Percentiles rank a stretch among this genome's conserved stretches.
Evolutionary conservation across 2,329 filamentous ascomycete species (phyloP).

Genomic region (Fusarium penzigii): DNA sequence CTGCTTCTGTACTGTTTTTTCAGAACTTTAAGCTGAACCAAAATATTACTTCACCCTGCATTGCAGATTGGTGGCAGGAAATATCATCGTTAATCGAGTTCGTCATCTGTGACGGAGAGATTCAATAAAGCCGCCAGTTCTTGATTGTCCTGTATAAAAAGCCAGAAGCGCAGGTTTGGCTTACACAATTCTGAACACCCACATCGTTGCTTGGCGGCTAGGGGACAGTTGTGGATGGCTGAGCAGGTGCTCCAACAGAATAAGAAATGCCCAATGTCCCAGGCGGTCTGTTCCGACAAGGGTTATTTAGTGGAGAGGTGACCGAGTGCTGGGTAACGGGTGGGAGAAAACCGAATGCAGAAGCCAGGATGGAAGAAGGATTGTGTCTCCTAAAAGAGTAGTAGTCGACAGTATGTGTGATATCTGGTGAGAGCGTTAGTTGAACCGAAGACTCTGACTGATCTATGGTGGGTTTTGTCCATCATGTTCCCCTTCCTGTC

Average conservation of each 20-base stretch:
- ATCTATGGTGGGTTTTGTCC: no score
- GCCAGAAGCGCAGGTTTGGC: not conserved
- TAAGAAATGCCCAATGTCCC: not conserved
- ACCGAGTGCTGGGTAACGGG: not conserved
- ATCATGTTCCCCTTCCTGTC: no score
- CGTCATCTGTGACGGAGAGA: no score
- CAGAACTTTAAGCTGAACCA: no score
- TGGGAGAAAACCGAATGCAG: not conserved
- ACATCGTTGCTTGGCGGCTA: not conserved
- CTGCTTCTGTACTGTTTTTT: no score
- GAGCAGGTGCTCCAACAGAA: not conserved
- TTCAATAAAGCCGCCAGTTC: no score
- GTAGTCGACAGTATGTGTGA: no score
- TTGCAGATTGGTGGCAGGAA: no score
- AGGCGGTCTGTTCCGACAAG: not conserved
- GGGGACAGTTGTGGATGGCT: not conserved
- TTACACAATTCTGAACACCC: not conserved
- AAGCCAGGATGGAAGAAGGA: not conserved
- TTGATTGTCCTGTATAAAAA: not conserved
- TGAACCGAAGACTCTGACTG: no score
- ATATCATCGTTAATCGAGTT: no score
- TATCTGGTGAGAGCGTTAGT: no score
- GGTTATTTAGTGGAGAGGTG: not conserved
- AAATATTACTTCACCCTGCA: no score
- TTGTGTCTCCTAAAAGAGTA: not conserved